Base-by-base conservation (phyloP, 805 yeast genomes). In the Lipomyces starkeyi region DNA sequence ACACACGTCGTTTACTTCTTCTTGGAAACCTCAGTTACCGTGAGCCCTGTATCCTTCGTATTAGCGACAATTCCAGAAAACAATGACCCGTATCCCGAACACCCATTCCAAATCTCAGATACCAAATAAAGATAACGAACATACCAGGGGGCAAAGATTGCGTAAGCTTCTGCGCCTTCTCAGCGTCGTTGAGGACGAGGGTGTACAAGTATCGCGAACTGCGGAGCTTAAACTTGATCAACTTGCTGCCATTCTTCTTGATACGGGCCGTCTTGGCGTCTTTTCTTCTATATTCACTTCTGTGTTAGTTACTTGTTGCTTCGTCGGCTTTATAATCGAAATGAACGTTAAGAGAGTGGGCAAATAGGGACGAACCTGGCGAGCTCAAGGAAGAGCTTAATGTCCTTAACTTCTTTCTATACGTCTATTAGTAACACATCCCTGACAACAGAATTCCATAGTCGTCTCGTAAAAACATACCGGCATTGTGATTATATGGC, bases 201-300 rank as follows among this genome's bases (percentile, higher is more conserved):
- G 99, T 95, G 91, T 95, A 95, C 81, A 92, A 88, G 87, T 91
- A 83, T 83, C 87, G 92, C 74, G 97, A 80, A 83, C 98, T 97
- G 88, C 98, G 93, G 80, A 95, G 91, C 91, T 95, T 95, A 93
- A 95, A 95, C 86, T 95, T 95, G 86, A 97, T 93, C 85, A 91
- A 95, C 85, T 90, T 90, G 88, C 86, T 86, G 82, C 86, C 83
- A 92, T 92, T 92, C 86, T 89, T 88, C 90, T 95, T 95, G 87
- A 95, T 91, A 82, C 93, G 88, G 79, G 97, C 97, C 74, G 90
- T 84, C 84, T 87, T 87, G 81, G 95, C 92, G 88, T 93, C 98
- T 80, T 93, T 87, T 88, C 98, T 79, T 72, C 73, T 69, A 27
- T 53, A 61, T 32, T 32, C n/a, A 17, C 13, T 8, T 29, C 20